A percentile compares a stretch with the other conserved stretches of the same genome.
phyloP scores from a whole-genome alignment of 495 filamentous ascomycete genomes.

The Xylaria flabelliformis region DNA sequence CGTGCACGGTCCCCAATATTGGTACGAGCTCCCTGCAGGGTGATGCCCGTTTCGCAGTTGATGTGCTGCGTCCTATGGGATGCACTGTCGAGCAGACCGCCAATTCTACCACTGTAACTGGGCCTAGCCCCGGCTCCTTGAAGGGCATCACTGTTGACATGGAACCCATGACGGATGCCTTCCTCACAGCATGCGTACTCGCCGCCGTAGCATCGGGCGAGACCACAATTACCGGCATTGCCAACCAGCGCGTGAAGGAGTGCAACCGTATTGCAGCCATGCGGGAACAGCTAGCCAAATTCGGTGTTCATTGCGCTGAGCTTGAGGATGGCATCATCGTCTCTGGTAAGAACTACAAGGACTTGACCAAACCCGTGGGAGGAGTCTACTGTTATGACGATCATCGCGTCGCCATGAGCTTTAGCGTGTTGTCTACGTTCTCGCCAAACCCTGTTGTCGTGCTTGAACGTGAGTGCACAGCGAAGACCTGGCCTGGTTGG shows the following conservation, averaged over 20 bases:
- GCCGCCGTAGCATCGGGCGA: slow-evolving; percentile 88
- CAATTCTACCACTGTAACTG: slow-evolving; percentile 89
- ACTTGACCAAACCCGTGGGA: slow-evolving; percentile 64
- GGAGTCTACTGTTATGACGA: slow-evolving; percentile 96
- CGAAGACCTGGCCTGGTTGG: slow-evolving; percentile 99
- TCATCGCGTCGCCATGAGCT: slow-evolving; percentile 97
- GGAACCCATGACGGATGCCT: slow-evolving; percentile 99
- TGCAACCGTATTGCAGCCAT: slow-evolving; percentile 97
- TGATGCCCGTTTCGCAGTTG: slow-evolving; percentile 92
- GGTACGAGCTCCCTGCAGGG: slow-evolving; percentile 90
- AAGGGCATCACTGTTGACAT: slow-evolving; percentile 83
- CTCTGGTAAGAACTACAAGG: slow-evolving; percentile 67
- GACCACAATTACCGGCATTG: slow-evolving; percentile 90
- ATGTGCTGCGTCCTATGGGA: slow-evolving; percentile 92
- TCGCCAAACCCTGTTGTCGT: slow-evolving; percentile 80
- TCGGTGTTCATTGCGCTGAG: slow-evolving; percentile 85
- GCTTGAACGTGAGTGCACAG: slow-evolving; percentile 87
- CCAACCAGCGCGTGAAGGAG: slow-evolving; percentile 98
- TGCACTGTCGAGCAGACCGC: slow-evolving; percentile 86
- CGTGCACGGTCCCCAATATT: slow-evolving; percentile 95
- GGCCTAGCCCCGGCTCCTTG: slow-evolving; percentile 75
- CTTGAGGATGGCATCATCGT: slow-evolving; percentile 93
- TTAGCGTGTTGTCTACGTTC: slow-evolving; percentile 83
- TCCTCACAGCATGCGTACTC: slow-evolving; percentile 91
- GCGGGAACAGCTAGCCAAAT: slow-evolving; percentile 96